phyloP scores from a whole-genome alignment of 75 land plant species.

The Pseudotsuga menziesii region DNA sequence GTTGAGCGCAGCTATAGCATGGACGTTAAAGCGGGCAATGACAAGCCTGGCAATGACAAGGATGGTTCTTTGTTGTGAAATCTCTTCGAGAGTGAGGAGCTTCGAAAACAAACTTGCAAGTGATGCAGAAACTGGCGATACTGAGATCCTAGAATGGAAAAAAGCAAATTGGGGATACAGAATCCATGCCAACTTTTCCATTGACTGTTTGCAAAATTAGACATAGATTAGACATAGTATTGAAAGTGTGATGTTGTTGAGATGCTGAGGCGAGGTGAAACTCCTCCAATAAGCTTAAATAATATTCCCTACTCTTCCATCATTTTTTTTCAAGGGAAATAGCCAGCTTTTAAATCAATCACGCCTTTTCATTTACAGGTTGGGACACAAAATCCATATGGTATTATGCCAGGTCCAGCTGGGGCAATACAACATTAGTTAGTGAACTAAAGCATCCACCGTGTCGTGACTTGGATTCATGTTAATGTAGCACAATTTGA shows the following conservation, averaged over 20 bases:
- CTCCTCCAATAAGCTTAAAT: conserved; percentile 60
- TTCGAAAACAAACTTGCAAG: no score
- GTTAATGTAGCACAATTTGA: conserved; percentile 23
- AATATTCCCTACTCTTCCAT: background rate
- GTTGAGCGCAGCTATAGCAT: no score
- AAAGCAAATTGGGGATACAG: no score
- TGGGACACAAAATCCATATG: conserved; percentile 88
- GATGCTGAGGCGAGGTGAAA: conserved; percentile 77
- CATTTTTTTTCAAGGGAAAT: background rate
- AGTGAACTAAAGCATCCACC: conserved; percentile 89
- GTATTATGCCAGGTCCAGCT: conserved; percentile 72
- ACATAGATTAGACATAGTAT: no score
- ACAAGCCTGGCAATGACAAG: no score
- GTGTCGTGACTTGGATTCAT: conserved; percentile 92
- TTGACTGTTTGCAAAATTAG: no score
- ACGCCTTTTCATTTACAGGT: conserved; percentile 35
- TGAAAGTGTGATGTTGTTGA: conserved; percentile 88
- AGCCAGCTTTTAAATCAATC: background rate
- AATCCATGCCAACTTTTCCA: no score
- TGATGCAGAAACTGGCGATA: no score
- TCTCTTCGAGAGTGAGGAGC: no score
- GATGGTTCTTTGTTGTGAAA: no score
- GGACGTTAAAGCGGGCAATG: no score
- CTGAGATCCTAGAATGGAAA: no score
- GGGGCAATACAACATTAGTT: conserved; percentile 89